Conservation (phyloP, 2,329 filamentous ascomycete genomes). For the Thermoascus crustaceus region DNA sequence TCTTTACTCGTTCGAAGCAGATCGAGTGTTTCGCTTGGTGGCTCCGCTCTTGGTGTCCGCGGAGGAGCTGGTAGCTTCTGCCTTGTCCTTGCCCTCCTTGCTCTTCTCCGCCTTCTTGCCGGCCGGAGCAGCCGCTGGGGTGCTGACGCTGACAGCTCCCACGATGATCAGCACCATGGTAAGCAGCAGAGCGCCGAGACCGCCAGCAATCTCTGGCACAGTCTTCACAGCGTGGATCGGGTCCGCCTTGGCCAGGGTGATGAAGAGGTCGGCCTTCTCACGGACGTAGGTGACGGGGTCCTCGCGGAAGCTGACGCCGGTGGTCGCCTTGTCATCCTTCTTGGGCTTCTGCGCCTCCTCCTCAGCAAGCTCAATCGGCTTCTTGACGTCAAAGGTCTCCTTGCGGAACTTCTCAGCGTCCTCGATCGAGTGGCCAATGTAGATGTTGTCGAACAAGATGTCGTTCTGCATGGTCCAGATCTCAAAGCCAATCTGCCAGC, state of each 20-base stretch:
- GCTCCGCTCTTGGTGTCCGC: slow-evolving; percentile 63
- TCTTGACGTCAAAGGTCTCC: slow-evolving; percentile 87
- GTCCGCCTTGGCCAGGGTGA: slow-evolving; percentile 73
- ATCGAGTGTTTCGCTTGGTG: slow-evolving; percentile 52
- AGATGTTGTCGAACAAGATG: slow-evolving; percentile 99
- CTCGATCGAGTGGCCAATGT: slow-evolving; percentile 93
- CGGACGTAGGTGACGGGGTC: slow-evolving; percentile 80
- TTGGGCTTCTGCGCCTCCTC: slow-evolving; percentile 76
- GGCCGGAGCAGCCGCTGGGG: slow-evolving; percentile 56
- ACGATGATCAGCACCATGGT: slow-evolving; percentile 64
- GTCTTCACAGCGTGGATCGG: slow-evolving; percentile 78
- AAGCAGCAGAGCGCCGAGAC: slow-evolving; percentile 61
- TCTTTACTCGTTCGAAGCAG: slow-evolving; percentile 31
- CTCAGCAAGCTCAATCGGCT: slow-evolving; percentile 68
- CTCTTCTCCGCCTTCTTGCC: slow-evolving; percentile 66
- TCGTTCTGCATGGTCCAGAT: slow-evolving; percentile 99
- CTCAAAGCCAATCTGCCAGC: slow-evolving; percentile 79
- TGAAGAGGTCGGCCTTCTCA: slow-evolving; percentile 90
- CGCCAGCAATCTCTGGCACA: slow-evolving; percentile 84
- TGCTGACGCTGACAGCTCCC: slow-evolving; percentile 55
- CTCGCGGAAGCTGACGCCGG: slow-evolving; percentile 77
- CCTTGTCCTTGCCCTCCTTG: slow-evolving; percentile 66
- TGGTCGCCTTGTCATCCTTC: slow-evolving; percentile 59
- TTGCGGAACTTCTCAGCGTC: slow-evolving; percentile 83
- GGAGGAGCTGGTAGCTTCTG: slow-evolving; percentile 51